Base-by-base conservation (phyloP, 2,329 filamentous ascomycete species). In the Phialophora tarda region DNA sequence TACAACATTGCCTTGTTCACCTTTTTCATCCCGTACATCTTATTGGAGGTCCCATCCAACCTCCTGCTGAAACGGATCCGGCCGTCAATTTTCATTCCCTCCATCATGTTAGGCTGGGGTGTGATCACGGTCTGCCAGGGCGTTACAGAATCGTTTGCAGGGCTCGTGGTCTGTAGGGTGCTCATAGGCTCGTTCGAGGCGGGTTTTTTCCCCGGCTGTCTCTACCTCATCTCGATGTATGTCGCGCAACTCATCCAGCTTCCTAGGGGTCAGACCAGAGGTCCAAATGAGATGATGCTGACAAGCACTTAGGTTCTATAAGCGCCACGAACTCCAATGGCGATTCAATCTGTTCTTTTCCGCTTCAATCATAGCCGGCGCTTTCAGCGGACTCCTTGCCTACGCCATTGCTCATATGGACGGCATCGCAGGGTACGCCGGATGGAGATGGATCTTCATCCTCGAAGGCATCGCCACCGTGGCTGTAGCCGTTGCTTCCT, bases 401-500 rank as follows among this genome's bases (percentile, higher is more conserved):
- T 84, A 78, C 68, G 83, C 75, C 1, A 84, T 85, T 47, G 79
- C 79, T 73, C 80, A 82, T 73, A 84, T 85, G 81, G 79, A 83
- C 57, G 83, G 70, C 70, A 74, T 78, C 65, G 69, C 74, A 48
- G 75, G 50, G 34, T 74, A 55, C 71, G 71, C 26, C 71, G 76
- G 14, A 1, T 77, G 75, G 75, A 71, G 74, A 38, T 78, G 76
- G 75, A 77, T 78, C 48, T 78, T 78, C 70, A 78, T 78, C 60
- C 71, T 78, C 38, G 76, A 78, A 64, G 71, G 71, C 28, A 62
- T 78, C 14, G 70, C 75, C 34, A 75, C 76, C n/a, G 71, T 76
- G n/a, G 54, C 73, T 8, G 56, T 74, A 4, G 73, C 73, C 1
- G 30, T 74, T 11, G 62, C 67, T 4, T 71, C 74, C 28, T 75